Conservation (phyloP, 2,329 filamentous ascomycete genomes). For the Penicillium frequentans region DNA sequence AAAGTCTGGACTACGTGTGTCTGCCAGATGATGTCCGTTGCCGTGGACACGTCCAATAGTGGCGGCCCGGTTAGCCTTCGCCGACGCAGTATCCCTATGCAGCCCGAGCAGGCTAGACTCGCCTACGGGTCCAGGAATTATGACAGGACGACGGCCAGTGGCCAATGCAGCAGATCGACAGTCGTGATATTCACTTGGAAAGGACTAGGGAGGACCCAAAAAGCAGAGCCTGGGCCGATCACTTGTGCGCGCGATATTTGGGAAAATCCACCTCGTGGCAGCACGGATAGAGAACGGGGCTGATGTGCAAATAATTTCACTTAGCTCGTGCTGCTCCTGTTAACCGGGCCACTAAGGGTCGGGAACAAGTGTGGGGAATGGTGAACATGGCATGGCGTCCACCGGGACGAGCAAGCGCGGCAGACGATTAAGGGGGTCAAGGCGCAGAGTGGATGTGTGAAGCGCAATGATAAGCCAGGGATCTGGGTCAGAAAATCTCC, state of each 20-base stretch:
- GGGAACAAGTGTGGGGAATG: conserved; percentile 12
- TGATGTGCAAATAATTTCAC: conserved; percentile 18
- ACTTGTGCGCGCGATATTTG: conserved; percentile 2
- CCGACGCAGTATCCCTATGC: neutral
- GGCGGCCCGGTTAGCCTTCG: neutral
- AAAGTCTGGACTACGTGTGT: neutral
- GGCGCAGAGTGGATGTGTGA: neutral
- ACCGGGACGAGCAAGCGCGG: neutral
- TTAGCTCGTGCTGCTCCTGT: conserved; percentile 4
- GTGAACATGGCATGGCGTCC: conserved; percentile 8
- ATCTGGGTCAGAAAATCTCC: neutral
- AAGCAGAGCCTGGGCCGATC: conserved; percentile 4
- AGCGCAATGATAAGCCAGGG: neutral
- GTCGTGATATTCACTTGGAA: neutral
- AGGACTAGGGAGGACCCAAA: neutral
- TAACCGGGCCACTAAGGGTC: conserved; percentile 5
- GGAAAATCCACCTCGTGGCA: neutral
- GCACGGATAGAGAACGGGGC: neutral
- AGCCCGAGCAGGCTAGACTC: neutral
- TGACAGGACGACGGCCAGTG: neutral
- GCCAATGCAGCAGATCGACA: neutral
- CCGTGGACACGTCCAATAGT: neutral
- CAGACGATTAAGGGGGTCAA: conserved; percentile 2
- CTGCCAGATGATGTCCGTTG: neutral
- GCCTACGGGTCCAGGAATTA: neutral